These are phyloP conservation scores for Pharnaceum exiguum DNA, from an alignment of 148 eudicot species.

Conservation along the genomic window DNA sequence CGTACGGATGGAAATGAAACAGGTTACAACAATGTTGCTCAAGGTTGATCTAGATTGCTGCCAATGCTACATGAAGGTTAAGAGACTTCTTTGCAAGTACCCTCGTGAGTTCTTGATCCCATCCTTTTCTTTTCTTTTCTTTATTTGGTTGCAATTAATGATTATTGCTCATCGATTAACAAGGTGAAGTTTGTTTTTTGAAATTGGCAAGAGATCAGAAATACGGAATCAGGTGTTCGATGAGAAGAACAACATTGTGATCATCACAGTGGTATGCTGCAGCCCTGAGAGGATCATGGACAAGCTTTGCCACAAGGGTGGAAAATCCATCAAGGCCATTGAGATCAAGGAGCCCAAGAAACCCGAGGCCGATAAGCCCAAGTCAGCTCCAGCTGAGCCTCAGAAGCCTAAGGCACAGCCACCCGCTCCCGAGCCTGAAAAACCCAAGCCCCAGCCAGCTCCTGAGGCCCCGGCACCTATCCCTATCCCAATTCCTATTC, in stretches of 20 bases:
- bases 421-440: background rate
- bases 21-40: slow-evolving; percentile 65
- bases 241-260: slow-evolving; percentile 65
- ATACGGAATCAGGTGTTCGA: slow-evolving; percentile 64
- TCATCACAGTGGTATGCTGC: slow-evolving; percentile 70
- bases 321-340: slow-evolving; percentile 55
- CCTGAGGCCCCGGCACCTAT: slow-evolving; percentile 12
- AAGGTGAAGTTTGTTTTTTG: slow-evolving; percentile 2
- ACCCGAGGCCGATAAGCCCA: slow-evolving; percentile 11
- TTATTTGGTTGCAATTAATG: no score
- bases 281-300: slow-evolving; percentile 78
- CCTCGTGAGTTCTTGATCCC: slow-evolving; percentile 57
- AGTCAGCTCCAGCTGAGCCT: slow-evolving; percentile 19
- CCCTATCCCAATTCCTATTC: slow-evolving; percentile 1
- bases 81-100: slow-evolving; percentile 56
- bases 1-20: background rate
- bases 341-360: slow-evolving; percentile 37
- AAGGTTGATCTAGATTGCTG: slow-evolving; percentile 76
- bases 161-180: no score
- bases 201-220: slow-evolving; percentile 65
- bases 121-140: background rate
- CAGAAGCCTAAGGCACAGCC: slow-evolving; percentile 32
- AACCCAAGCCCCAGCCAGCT: slow-evolving; percentile 1
- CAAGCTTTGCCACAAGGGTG: slow-evolving; percentile 64
- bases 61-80: slow-evolving; percentile 71